Evolutionary conservation across 139 green algal species (phyloP).

Genomic region (Chlorella vulgaris): DNA sequence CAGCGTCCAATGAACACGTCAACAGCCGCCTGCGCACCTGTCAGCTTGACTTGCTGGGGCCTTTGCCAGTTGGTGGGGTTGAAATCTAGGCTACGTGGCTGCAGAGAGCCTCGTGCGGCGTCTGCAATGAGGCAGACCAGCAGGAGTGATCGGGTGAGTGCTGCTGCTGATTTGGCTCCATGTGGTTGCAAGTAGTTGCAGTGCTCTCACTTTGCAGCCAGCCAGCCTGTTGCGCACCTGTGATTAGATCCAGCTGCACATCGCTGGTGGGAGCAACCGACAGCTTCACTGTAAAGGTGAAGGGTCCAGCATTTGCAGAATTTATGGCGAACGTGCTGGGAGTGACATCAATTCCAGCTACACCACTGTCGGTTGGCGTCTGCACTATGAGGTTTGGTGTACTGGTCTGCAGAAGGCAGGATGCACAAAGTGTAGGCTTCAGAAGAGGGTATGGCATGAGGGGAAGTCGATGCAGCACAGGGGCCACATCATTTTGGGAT

Average conservation of each 20-base stretch:
- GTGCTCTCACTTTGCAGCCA: neutral
- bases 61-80: slow-evolving; percentile 18
- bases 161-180: too few species aligned
- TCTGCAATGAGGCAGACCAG: neutral
- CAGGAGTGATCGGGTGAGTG: too few species aligned
- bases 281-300: slow-evolving; percentile 15
- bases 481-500: too few species aligned
- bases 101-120: neutral
- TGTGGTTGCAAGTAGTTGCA: too few species aligned
- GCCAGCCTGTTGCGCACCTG: neutral
- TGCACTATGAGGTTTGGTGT: slow-evolving; percentile 18
- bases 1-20: neutral
- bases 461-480: too few species aligned
- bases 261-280: neutral
- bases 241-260: neutral
- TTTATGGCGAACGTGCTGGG: neutral
- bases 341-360: neutral
- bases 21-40: neutral
- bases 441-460: too few species aligned
- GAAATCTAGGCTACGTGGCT: slow-evolving; percentile 14
- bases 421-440: neutral
- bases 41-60: slow-evolving; percentile 29
- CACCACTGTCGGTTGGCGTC: neutral
- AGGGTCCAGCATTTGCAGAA: neutral
- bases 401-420: neutral